Conservation (phyloP, 2,329 filamentous ascomycete genomes). For the Verticillium nonalfalfae region DNA sequence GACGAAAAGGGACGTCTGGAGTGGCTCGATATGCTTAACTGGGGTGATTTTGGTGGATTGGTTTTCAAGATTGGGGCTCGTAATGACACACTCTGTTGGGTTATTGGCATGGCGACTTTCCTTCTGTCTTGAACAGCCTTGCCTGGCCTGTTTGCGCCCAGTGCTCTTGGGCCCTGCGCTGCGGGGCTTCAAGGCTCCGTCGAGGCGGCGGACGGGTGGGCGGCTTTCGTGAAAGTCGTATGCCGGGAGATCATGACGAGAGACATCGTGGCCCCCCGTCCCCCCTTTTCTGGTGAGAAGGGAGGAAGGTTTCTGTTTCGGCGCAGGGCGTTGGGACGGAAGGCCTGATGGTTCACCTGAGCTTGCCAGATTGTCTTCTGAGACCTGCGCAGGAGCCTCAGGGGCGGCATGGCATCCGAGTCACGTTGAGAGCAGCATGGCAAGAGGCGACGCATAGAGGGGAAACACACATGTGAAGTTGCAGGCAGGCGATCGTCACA, state of each 20-base stretch:
- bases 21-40: neutral
- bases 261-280: neutral
- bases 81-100: neutral
- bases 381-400: neutral
- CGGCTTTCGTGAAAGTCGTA: neutral
- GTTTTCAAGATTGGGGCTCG: neutral
- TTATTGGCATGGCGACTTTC: neutral
- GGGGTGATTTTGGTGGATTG: neutral
- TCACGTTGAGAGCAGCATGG: slow-evolving; percentile 3
- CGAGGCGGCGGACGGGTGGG: neutral
- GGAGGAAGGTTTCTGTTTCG: neutral
- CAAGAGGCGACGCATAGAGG: neutral
- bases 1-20: neutral
- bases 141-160: neutral
- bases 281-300: neutral
- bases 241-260: neutral
- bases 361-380: neutral
- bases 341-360: neutral
- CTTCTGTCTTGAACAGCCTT: neutral
- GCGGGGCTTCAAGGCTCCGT: neutral
- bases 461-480: neutral
- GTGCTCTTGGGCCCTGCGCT: neutral
- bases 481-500: neutral
- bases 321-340: neutral
- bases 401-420: slow-evolving; percentile 7